Percentiles rank a stretch among this genome's conserved stretches.
phyloP scores from a whole-genome alignment of 352 stramenopile species.

The Globisporangium parvum region DNA sequence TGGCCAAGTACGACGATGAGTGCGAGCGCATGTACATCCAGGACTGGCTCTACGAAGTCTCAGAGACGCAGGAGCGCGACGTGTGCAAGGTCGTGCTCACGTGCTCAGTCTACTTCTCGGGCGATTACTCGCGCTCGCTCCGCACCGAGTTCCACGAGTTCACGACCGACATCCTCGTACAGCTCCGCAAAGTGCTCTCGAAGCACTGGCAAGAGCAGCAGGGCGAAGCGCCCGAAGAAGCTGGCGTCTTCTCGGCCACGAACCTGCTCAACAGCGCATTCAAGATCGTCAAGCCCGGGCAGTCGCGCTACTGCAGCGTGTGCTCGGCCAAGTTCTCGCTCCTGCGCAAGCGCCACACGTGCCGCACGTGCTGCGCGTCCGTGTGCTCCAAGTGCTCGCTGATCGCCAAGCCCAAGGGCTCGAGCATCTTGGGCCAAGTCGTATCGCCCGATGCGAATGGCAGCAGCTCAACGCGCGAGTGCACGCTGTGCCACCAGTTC shows the following conservation, averaged over 20 bases:
- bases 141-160: conserved; percentile 59
- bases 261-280: conserved; percentile 23
- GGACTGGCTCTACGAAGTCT: conserved; percentile 66
- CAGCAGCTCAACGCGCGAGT: conserved; percentile 22
- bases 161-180: conserved; percentile 46
- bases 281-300: conserved; percentile 7
- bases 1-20: conserved; percentile 38
- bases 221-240: conserved; percentile 10
- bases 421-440: conserved; percentile 1
- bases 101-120: conserved; percentile 45
- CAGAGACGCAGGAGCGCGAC: conserved; percentile 46
- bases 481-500: conserved; percentile 61
- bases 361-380: conserved; percentile 36
- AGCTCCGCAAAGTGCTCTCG: conserved; percentile 38
- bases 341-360: conserved; percentile 54
- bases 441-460: not conserved
- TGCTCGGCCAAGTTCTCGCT: conserved; percentile 57
- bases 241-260: conserved; percentile 11
- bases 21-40: conserved; percentile 51
- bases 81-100: conserved; percentile 71
- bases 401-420: conserved; percentile 3
- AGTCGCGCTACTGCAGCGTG: conserved; percentile 41
- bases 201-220: conserved; percentile 50
- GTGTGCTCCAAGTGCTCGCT: conserved; percentile 58
- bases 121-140: conserved; percentile 21